These are phyloP conservation scores for Zygnema cylindricum DNA, from an alignment of 139 green algal genomes.

Conservation along the genomic window DNA sequence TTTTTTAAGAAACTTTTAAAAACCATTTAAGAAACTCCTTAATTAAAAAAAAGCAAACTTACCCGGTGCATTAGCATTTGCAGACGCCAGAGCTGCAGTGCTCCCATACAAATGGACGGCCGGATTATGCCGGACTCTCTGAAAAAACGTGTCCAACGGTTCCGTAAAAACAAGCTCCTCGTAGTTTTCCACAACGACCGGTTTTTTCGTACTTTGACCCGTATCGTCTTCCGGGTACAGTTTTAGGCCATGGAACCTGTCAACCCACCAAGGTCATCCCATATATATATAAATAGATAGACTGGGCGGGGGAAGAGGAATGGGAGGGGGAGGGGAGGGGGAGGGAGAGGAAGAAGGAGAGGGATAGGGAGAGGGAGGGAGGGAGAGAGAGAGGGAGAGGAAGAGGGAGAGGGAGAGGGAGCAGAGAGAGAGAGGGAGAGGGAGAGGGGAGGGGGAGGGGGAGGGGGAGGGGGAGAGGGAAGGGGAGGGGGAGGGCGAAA, in stretches of 20 bases:
- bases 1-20: too few relatives aligned
- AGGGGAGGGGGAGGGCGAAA: too few relatives aligned
- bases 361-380: not conserved
- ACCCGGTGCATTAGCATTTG: not conserved
- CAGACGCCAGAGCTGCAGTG: not conserved
- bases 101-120: conserved; percentile 44
- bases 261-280: too few relatives aligned
- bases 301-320: too few relatives aligned
- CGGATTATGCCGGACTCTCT: conserved; percentile 48
- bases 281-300: too few relatives aligned
- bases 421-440: not conserved
- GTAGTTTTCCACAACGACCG: conserved; percentile 80
- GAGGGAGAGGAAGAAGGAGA: not conserved
- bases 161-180: conserved; percentile 93
- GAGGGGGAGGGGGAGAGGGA: too few relatives aligned
- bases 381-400: conserved; percentile 2
- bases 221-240: conserved; percentile 80
- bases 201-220: conserved; percentile 52
- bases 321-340: too few relatives aligned
- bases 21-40: too few relatives aligned
- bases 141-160: conserved; percentile 76
- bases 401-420: not conserved
- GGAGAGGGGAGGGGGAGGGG: too few relatives aligned
- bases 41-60: too few relatives aligned
- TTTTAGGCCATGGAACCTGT: conserved; percentile 77